phyloP scores from a whole-genome alignment of 2,329 filamentous ascomycete species.

The Purpureocillium lavendulum region DNA sequence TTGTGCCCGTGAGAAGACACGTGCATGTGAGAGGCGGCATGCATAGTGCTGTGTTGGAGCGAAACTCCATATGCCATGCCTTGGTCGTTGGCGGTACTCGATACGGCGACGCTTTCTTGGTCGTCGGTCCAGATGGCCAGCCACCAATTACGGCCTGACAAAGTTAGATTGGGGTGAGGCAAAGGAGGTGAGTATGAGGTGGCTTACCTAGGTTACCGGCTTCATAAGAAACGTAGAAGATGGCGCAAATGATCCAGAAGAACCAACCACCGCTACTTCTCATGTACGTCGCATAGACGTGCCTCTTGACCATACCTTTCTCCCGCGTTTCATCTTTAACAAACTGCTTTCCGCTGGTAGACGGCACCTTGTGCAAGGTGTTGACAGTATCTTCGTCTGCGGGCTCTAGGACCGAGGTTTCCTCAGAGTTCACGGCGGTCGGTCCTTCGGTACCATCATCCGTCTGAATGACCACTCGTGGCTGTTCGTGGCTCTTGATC shows the following conservation, averaged over 20 bases:
- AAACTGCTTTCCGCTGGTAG: conserved; percentile 58
- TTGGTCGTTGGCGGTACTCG: conserved; percentile 17
- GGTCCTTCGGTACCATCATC: conserved; percentile 33
- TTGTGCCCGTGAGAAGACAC: conserved; percentile 23
- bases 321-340: conserved; percentile 69
- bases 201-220: conserved; percentile 41
- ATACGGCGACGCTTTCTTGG: neutral
- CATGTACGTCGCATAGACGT: conserved; percentile 62
- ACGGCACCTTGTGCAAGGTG: conserved; percentile 39
- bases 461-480: conserved; percentile 32
- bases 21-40: conserved; percentile 23
- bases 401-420: conserved; percentile 31
- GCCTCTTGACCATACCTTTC: conserved; percentile 57
- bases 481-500: conserved; percentile 50
- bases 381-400: conserved; percentile 24
- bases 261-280: conserved; percentile 53
- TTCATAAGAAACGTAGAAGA: conserved; percentile 48
- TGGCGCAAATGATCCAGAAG: conserved; percentile 49
- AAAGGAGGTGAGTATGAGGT: conserved; percentile 4
- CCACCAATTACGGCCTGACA: conserved; percentile 51
- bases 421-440: conserved; percentile 48
- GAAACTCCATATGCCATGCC: conserved; percentile 35
- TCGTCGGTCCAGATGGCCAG: conserved; percentile 51
- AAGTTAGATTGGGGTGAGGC: neutral
- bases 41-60: conserved; percentile 36